Evolutionary conservation across 148 eudicot genomes (phyloP), one percentile per base, ranked within the genome.

Genomic region (Fagopyrum esculentum): DNA sequence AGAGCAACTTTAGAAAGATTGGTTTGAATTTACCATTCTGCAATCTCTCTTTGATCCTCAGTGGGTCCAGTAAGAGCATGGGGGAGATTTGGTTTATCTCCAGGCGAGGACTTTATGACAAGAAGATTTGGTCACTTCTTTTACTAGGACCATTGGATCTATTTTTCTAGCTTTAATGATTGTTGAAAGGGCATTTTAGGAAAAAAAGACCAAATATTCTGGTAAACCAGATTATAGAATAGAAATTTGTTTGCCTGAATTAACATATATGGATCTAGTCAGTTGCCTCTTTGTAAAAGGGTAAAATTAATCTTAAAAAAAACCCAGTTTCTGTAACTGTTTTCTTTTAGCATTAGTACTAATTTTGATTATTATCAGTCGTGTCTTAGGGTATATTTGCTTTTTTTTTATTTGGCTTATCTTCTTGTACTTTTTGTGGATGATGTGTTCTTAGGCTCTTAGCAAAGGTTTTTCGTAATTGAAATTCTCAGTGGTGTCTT

Each of bases 341-440:
- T 63, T 29, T 63, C 16, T 63, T 63, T 30, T 30, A 10, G 69
- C 35, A 29, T 11, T 11, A 63, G 43, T 63, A 30, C 5, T 29
- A 5, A 63, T 7, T 63, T 63, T 57, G 63, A 19, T 57, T n/a
- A 19, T 17, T 19, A 8, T 17, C 17, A 57, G 7, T 57, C 29
- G 63, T 57, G 63, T 5, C 17, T 15, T 13, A 52, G 29, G 10
- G 63, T 19, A 57, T 57, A 26, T 57, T 19, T 57, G 30, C 22
- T 57, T 35, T 35, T 19, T 17, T 57, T 29, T 57, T 57, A 10
- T 19, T 57, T 66, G 71, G 46, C 71, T 66, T 66, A 66, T 66
- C 69, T 63, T 57, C 9, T 13, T 30, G 44, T 4, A 29, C 44
- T 29, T 29, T 26, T 22, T 26, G 6, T 4, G 19, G 15, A 60